Evolutionary conservation across 73 alveolate genomes (phyloP).

Genomic region (Paramecium tetraurelia): DNA sequence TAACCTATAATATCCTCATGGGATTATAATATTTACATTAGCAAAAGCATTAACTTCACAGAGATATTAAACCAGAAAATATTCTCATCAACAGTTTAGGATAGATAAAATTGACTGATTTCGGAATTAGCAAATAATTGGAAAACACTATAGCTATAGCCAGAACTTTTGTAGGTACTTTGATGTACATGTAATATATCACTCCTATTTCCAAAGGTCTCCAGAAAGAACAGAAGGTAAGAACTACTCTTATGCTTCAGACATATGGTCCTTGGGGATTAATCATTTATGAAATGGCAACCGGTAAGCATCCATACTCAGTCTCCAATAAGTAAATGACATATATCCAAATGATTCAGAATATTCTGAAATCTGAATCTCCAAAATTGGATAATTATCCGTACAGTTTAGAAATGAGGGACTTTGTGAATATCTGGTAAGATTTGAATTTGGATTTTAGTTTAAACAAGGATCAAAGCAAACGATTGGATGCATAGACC

Average conservation of each 20-base stretch:
- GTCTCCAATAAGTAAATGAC: slow-evolving; percentile 28
- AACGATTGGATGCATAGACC: slow-evolving; percentile 25
- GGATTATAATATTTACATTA: slow-evolving; percentile 76
- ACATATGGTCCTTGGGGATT: slow-evolving; percentile 93
- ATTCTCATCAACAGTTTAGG: slow-evolving; percentile 70
- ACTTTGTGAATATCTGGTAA: slow-evolving; percentile 54
- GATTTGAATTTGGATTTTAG: background rate
- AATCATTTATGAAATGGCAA: slow-evolving; percentile 81
- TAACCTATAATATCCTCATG: slow-evolving; percentile 65
- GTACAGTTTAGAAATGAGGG: slow-evolving; percentile 18
- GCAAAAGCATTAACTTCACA: slow-evolving; percentile 72
- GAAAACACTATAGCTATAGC: slow-evolving; percentile 70
- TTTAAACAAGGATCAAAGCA: slow-evolving; percentile 1
- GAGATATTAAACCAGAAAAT: slow-evolving; percentile 85
- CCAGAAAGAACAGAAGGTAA: slow-evolving; percentile 83
- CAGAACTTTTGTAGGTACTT: slow-evolving; percentile 81
- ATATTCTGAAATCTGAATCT: slow-evolving; percentile 33
- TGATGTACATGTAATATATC: slow-evolving; percentile 68
- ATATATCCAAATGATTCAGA: slow-evolving; percentile 34
- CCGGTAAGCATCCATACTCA: slow-evolving; percentile 74
- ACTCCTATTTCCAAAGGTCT: slow-evolving; percentile 34
- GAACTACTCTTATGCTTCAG: slow-evolving; percentile 76
- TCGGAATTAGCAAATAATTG: slow-evolving; percentile 82
- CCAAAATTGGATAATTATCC: slow-evolving; percentile 39
- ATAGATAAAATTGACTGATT: slow-evolving; percentile 82